phyloP scores from a whole-genome alignment of 208 protist species.

The Blechomonas ayalai region DNA sequence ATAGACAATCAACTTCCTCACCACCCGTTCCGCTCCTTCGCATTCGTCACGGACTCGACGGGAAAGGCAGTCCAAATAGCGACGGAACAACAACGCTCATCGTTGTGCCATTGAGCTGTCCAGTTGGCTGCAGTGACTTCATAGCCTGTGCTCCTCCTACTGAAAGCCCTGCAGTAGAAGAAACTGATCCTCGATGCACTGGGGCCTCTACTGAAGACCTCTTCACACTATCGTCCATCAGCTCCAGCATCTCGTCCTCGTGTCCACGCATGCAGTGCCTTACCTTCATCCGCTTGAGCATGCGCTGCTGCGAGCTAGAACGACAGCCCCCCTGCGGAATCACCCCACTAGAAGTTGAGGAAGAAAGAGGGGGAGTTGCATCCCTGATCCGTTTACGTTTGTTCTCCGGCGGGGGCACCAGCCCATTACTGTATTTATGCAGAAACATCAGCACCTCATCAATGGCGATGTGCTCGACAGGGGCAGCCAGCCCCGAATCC shows the following conservation, averaged over 20 bases:
- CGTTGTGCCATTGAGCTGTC: too few species aligned
- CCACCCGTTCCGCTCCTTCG: too few species aligned
- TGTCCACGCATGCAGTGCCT: slow-evolving; percentile 22
- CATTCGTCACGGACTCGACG: too few species aligned
- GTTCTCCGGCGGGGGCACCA: slow-evolving; percentile 42
- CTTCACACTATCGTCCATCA: too few species aligned
- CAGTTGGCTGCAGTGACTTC: slow-evolving; percentile 3
- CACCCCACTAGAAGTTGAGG: not conserved
- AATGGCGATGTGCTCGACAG: slow-evolving; percentile 34
- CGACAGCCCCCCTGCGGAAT: not conserved
- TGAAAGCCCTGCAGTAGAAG: slow-evolving; percentile 6
- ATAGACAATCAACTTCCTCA: too few species aligned
- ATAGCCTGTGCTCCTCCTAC: slow-evolving; percentile 6
- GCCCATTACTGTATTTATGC: slow-evolving; percentile 72
- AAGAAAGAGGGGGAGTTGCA: too few species aligned
- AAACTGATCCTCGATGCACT: not conserved
- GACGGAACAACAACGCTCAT: too few species aligned
- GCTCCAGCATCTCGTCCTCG: slow-evolving; percentile 33
- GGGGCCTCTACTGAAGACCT: too few species aligned
- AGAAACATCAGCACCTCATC: slow-evolving; percentile 44
- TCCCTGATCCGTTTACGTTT: slow-evolving; percentile 30
- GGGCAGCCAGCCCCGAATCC: not conserved
- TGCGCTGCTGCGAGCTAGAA: slow-evolving; percentile 25
- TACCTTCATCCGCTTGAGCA: slow-evolving; percentile 62
- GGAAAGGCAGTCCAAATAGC: too few species aligned